A percentile compares a stretch with the other conserved stretches of the same genome.
These are phyloP conservation scores for Neotropicomus parvogracilis DNA, from an alignment of 1,284 basidiomycete genomes.

Conservation along the genomic window DNA sequence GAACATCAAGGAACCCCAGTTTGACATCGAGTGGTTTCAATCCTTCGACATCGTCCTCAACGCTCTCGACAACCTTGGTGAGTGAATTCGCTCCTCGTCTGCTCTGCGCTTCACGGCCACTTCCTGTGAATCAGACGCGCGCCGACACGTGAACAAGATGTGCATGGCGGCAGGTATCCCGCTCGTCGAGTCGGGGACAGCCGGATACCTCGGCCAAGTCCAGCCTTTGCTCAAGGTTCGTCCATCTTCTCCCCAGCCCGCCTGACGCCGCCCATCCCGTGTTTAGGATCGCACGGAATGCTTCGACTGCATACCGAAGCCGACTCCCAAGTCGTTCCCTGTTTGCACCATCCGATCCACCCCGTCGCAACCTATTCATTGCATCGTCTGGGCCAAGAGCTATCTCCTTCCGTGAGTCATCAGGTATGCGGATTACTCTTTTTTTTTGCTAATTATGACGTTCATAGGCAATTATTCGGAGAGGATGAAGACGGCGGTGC, in stretches of 20 bases:
- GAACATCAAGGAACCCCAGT: conserved; percentile 93
- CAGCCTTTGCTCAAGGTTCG: conserved; percentile 71
- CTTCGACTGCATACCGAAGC: conserved; percentile 89
- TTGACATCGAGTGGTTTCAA: conserved; percentile 87
- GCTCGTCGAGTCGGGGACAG: conserved; percentile 94
- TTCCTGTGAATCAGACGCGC: conserved; percentile 57
- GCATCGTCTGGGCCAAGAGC: conserved; percentile 98
- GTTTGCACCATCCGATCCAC: conserved; percentile 99
- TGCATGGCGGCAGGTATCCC: conserved; percentile 91
- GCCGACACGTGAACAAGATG: conserved; percentile 95
- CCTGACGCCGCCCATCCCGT: conserved; percentile 3
- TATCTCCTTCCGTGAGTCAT: conserved; percentile 88
- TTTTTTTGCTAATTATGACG: background rate
- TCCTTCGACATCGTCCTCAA: conserved; percentile 93
- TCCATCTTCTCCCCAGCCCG: background rate
- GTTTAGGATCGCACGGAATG: conserved; percentile 80
- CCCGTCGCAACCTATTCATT: conserved; percentile 96
- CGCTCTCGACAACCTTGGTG: conserved; percentile 93
- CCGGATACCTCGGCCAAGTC: conserved; percentile 89
- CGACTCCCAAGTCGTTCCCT: conserved; percentile 90
- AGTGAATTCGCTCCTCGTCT: conserved; percentile 20
- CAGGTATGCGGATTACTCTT: too few species aligned
- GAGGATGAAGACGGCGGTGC: conserved; percentile 77
- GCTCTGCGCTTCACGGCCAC: background rate
- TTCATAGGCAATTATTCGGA: conserved; percentile 87